Evolutionary conservation across 768 basidiomycete species (phyloP), one percentile per base, ranked within the genome.

Genomic region (Boletus subparvulus): DNA sequence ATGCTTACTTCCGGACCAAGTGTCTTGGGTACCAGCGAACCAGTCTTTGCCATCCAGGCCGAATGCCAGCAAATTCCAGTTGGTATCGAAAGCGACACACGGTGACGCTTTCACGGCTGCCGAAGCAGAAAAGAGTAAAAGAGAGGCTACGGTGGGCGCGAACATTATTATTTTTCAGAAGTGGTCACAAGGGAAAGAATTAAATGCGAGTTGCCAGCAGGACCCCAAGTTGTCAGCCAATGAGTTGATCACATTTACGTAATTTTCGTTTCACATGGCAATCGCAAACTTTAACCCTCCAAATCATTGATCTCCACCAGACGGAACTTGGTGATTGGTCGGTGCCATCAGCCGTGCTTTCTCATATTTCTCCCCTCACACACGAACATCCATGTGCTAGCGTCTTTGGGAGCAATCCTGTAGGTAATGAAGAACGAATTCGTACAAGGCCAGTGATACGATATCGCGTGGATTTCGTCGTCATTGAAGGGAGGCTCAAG

Each of bases 61-160:
- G 69, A 98, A 92, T 21, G 87, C 90, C 50, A 92, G 83, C 50
- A 98, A 80, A 71, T 95, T 92, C 85, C 87, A 94, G 63, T 73
- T 76, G 42, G 78, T 65, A 67, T 96, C 94, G 67, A 95, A 94
- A 21, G 87, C 81, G 39, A 93, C 77, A 68, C 94, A 96, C 4
- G 85, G 78, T 17, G 74, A 72, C 3, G 78, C 74, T 35, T 64
- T 69, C 56, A 77, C 75, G 39, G 68, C 55, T 9, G 65, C 55
- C 13, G 73, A 67, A 48, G 70, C 63, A 51, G 72, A 73, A 54
- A 78, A 65, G 44, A 76, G 67, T 33, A 80, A 81, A 83, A 83
- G 82, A 83, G 78, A 74, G 81, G 69, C 80, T 75, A 78, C 59
- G 67, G 79, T 80, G 61, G 67, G 74, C 41, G 58, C 51, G 56